Evolutionary conservation across 257 asterid genomes (phyloP).

Genomic region (Penstemon eatonii): DNA sequence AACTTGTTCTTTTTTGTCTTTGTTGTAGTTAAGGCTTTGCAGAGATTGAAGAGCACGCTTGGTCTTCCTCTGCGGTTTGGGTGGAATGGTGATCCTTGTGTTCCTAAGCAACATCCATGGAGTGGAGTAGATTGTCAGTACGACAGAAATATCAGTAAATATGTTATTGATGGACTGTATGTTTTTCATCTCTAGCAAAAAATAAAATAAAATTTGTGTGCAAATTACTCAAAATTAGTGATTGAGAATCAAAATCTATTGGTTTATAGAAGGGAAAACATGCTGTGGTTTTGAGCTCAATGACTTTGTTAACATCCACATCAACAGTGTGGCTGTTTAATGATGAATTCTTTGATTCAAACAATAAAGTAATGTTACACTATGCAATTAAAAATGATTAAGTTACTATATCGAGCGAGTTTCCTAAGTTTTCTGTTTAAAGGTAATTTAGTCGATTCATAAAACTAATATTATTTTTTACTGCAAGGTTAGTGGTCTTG

Average conservation of each 20-base stretch:
- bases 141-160: constrained; percentile 58
- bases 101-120: constrained; percentile 98
- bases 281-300: constrained; percentile 5
- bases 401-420: too few relatives aligned
- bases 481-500: constrained; percentile 72
- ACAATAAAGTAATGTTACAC: too few relatives aligned
- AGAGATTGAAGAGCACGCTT: constrained; percentile 64
- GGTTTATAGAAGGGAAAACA: neutral
- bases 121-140: constrained; percentile 90
- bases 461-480: constrained; percentile 3
- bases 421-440: too few relatives aligned
- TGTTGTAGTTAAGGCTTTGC: constrained; percentile 73
- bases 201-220: neutral
- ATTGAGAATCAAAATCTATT: constrained; percentile 4
- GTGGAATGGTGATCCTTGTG: constrained; percentile 99
- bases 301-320: constrained; percentile 4
- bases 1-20: constrained; percentile 13
- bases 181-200: constrained; percentile 42
- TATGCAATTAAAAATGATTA: too few relatives aligned
- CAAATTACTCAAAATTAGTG: neutral
- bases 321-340: neutral
- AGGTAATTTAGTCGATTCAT: too few relatives aligned
- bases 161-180: constrained; percentile 96
- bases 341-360: too few relatives aligned
- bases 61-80: constrained; percentile 98